phyloP scores from a whole-genome alignment of 179 eudicot genomes.

The Beta macrorhiza region DNA sequence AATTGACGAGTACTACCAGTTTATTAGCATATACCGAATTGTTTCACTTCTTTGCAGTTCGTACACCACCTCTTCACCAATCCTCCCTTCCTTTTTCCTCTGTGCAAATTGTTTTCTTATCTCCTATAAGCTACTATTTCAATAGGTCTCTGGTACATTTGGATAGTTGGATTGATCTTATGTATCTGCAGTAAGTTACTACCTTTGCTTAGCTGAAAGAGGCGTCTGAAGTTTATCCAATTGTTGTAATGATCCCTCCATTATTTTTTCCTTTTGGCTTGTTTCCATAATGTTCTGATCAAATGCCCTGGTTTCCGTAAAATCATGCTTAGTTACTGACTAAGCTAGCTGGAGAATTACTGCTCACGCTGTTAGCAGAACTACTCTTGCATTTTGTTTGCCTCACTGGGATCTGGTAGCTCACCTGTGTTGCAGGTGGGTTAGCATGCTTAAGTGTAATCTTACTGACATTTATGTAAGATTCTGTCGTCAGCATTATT shows the following conservation, averaged over 20 bases:
- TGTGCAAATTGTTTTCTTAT: neutral
- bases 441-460: neutral
- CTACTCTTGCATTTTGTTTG: neutral
- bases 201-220: neutral
- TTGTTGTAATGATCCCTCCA: neutral
- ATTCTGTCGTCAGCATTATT: neutral
- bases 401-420: neutral
- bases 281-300: neutral
- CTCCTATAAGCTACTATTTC: neutral
- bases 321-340: neutral
- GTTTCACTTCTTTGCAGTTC: neutral
- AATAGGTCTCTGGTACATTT: neutral
- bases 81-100: neutral
- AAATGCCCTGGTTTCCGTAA: neutral
- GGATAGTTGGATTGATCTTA: neutral
- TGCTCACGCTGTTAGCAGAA: neutral
- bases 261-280: neutral
- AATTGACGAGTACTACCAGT: neutral
- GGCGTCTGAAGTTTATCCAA: neutral
- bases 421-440: neutral
- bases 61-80: neutral
- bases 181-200: neutral
- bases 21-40: too few relatives aligned
- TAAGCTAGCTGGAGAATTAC: neutral
- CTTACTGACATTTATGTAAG: neutral